Evolutionary conservation across 2,329 filamentous ascomycete genomes (phyloP).

Genomic region (Macroventuria anomochaeta): DNA sequence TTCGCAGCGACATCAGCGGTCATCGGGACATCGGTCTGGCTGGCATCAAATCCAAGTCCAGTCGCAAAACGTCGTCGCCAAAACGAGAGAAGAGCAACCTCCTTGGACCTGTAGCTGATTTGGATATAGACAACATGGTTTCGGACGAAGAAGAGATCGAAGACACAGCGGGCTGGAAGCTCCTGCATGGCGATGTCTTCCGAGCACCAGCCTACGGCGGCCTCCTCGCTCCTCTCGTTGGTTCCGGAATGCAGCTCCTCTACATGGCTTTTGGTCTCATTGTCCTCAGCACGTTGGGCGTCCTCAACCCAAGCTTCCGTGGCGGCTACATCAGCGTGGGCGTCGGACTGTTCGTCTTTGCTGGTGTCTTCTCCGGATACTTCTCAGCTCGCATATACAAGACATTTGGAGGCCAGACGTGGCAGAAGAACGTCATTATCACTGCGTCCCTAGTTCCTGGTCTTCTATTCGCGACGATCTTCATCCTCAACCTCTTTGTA

Average conservation of each 20-base stretch:
- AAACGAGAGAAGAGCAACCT: slow-evolving; percentile 66
- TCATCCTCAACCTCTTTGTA: slow-evolving; percentile 85
- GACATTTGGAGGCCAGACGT: slow-evolving; percentile 78
- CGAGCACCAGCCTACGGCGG: slow-evolving; percentile 72
- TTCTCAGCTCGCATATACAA: slow-evolving; percentile 84
- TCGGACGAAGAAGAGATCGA: slow-evolving; percentile 76
- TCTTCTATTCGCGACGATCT: slow-evolving; percentile 74
- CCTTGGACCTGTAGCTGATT: slow-evolving; percentile 65
- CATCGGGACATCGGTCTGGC: slow-evolving; percentile 66
- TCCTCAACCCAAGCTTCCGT: slow-evolving; percentile 87
- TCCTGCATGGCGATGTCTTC: slow-evolving; percentile 88
- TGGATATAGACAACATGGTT: slow-evolving; percentile 62
- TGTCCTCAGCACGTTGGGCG: slow-evolving; percentile 73
- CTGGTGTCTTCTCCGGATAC: slow-evolving; percentile 84
- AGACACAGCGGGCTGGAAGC: slow-evolving; percentile 86
- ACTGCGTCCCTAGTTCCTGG: slow-evolving; percentile 82
- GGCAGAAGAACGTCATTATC: slow-evolving; percentile 74
- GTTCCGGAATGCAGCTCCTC: slow-evolving; percentile 84
- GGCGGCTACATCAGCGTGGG: slow-evolving; percentile 87
- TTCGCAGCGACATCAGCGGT: slow-evolving; percentile 78
- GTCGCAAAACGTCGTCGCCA: slow-evolving; percentile 17
- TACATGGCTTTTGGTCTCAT: slow-evolving; percentile 80
- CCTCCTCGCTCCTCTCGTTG: slow-evolving; percentile 79
- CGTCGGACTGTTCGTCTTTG: slow-evolving; percentile 81
- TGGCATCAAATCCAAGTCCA: slow-evolving; percentile 44